Evolutionary conservation across 2,329 filamentous ascomycete genomes (phyloP), one percentile per base, ranked within the genome.

Genomic region (Chaetoscypha palmicola): DNA sequence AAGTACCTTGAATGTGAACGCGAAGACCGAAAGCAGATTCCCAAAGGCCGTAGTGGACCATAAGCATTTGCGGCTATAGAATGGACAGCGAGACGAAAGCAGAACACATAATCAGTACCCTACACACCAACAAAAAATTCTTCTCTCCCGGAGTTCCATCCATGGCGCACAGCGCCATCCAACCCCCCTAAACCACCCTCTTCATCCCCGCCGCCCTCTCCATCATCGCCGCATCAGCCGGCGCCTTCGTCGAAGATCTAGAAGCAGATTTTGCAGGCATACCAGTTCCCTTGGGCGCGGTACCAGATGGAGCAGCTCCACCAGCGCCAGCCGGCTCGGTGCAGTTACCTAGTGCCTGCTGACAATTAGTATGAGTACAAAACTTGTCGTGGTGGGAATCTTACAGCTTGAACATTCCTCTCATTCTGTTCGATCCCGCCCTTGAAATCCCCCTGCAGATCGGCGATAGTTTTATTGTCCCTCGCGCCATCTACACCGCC

Each of bases 351-450:
- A 28, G 7, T 12, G 24, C 24, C 24, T 28, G 12, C 12, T 12
- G 24, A 28, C 24, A 28, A 28, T 28, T 12, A 28, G 24, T 28
- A 28, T 28, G 12, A 8, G 24, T 8, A 7, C 7, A 7, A n/a
- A n/a, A n/a, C n/a, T n/a, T n/a, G n/a, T n/a, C n/a, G n/a, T n/a
- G n/a, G n/a, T n/a, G 24, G 7, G 24, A 35, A 22, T 45, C 49
- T 41, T 35, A 52, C 51, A n/a, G 48, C 48, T 20, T 37, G 44
- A 12, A 56, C 34, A 24, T 56, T 56, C 48, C 43, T 49, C 52
- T 45, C 50, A 28, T 56, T 56, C 21, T 56, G 50, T 17, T 22
- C 22, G 19, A 54, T 54, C 2, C 53, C 53, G 3, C 53, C 53
- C 2, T 22, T 28, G 26, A 56, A 56, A 41, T 56, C 53, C 20